phyloP scores from a whole-genome alignment of 2,329 filamentous ascomycete species.

The Talaromyces marneffei region DNA sequence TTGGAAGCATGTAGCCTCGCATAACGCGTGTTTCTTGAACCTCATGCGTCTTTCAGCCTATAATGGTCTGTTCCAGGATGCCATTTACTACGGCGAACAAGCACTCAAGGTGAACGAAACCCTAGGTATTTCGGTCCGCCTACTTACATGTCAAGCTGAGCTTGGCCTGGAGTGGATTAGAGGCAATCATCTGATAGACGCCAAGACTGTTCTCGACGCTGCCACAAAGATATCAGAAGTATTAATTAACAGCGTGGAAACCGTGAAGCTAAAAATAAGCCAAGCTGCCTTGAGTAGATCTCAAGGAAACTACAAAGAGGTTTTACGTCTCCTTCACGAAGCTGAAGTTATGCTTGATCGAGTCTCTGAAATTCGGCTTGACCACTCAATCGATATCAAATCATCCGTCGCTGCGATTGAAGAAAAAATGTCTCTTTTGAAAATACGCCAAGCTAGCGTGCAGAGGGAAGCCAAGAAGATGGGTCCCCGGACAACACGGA shows the following conservation, averaged over 20 bases:
- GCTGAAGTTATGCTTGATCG: constrained; percentile 42
- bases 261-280: constrained; percentile 45
- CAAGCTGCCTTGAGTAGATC: constrained; percentile 43
- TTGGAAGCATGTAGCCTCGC: constrained; percentile 70
- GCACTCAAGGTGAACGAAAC: constrained; percentile 69
- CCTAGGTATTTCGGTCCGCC: constrained; percentile 56
- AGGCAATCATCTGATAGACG: constrained; percentile 46
- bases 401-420: constrained; percentile 32
- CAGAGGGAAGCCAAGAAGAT: constrained; percentile 10
- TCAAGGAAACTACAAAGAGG: constrained; percentile 44
- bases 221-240: constrained; percentile 51
- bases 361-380: constrained; percentile 32
- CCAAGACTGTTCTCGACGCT: constrained; percentile 52
- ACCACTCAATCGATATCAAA: constrained; percentile 23
- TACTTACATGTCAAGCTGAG: constrained; percentile 43
- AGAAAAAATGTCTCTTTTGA: constrained; percentile 39
- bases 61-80: constrained; percentile 81
- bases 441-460: constrained; percentile 22
- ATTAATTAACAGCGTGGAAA: constrained; percentile 46
- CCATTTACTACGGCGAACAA: constrained; percentile 79
- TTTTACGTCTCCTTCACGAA: constrained; percentile 45
- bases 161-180: constrained; percentile 46
- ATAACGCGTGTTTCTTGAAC: constrained; percentile 66
- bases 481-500: constrained; percentile 27
- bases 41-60: constrained; percentile 75